Evolutionary conservation across 495 filamentous ascomycete species (phyloP), one percentile per base, ranked within the genome.

Genomic region (Penicillium robsamsonii): DNA sequence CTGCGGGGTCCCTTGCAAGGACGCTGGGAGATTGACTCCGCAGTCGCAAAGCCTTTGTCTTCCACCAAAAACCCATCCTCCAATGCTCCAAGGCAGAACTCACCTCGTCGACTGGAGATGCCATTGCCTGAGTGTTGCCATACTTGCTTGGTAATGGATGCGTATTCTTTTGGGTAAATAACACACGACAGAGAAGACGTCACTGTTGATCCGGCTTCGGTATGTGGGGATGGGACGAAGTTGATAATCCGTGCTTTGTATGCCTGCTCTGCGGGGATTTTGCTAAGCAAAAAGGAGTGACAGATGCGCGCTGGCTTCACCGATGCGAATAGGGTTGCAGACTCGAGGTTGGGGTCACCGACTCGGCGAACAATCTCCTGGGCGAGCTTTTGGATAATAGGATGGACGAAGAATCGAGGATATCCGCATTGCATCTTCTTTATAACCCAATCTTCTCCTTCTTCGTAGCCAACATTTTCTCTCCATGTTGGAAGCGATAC

Each of bases 91-190:
- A 89, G 83, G 68, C 90, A 96, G 68, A 92, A 96, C 65, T 96
- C 94, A 13, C 90, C 92, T 17, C 92, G 83, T 41, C 94, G 87
- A 70, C 91, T 96, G 2, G 92, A 96, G 24, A 97, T 79, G 6
- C 94, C 94, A 59, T 96, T 91, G n/a, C 94, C 94, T 7, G 90
- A 85, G 68, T 98, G 94, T 60, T 97, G 94, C 94, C 94, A 98
- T 64, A 92, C 96, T 59, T 87, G 80, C 66, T 97, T 98, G 7
- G 92, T 89, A 58, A 87, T 72, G 7, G 81, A 67, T 50, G 84
- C 87, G 25, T 81, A 70, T 22, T 85, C 80, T 40, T 81, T 74
- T 1, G 87, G 83, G 63, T 85, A 92, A 43, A 97, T 62, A 9
- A 96, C 83, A 41, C 85, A 86, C 3, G 84, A 91, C 17, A 96